Base-by-base conservation (phyloP, 2,329 filamentous ascomycete genomes). In the Cladosporium oxysporum region DNA sequence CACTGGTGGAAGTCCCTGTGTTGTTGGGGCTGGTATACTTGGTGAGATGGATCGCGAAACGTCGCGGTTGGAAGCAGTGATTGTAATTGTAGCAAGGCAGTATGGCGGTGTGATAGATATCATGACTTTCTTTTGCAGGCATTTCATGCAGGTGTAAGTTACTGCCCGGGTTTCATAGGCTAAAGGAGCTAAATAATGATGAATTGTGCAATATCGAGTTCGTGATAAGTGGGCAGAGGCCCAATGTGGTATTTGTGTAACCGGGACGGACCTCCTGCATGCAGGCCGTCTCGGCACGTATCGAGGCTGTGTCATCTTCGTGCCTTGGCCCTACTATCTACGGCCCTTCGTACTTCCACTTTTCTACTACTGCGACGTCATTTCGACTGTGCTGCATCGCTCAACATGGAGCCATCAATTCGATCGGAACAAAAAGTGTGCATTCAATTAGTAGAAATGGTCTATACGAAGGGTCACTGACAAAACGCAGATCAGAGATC, bases 1-100 rank as follows among this genome's bases (percentile, higher is more conserved):
- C 92, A 2, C 77, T 96, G 69, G 90, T 96, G 58, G 92, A 96
- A 74, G 92, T 96, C 2, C 92, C 91, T 0, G 91, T 96, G 1
- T 75, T 96, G 66, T 72, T 96, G 12, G 88, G 82, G 0, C 76
- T 96, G 72, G 92, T 96, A 1, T 94, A 95, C 81, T 79, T 90
- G 0, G 83, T 91, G 11, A 88, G 83, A 70, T 87, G 82, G 79
- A 74, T 88, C 62, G 84, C 81, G 14, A 81, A 77, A 58, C 82
- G 83, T 69, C 83, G 83, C 80, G 77, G 74, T 18, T 90, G 87
- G 87, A 79, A 57, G 28, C n/a, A n/a, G 18, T 57, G 16, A 57
- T 41, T 11, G 23, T 47, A 6, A 37, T 18, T 18, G 26, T 18
- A 41, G 4, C 16, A 14, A 41, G 12, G 5, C 6, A 2, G 35